Evolutionary conservation across 2,329 filamentous ascomycete genomes (phyloP), one percentile per base, ranked within the genome.

Genomic region (Colletotrichum cordylinicola): DNA sequence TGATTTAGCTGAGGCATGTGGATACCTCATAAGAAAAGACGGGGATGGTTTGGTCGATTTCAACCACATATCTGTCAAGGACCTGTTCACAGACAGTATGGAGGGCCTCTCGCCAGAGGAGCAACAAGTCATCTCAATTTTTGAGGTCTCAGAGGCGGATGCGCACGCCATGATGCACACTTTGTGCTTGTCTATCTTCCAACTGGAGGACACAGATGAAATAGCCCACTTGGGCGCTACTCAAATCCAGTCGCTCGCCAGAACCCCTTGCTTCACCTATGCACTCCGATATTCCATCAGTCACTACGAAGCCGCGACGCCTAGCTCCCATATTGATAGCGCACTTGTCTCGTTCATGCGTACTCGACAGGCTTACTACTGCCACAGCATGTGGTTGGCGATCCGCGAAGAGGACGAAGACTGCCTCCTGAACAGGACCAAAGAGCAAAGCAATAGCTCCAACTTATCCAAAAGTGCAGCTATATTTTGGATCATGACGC

Each of bases 401-500:
- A 43, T 12, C 5, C 18, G 0, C 39, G 0, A 3, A n/a, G n/a
- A 10, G 0, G 6, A n/a, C 8, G 10, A 0, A 43, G 39, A 43
- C 39, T 5, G 2, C 4, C 8, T 5, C 15, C 35, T 37, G 35
- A 6, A 8, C 35, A 16, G 35, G 35, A 16, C 35, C 16, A 43
- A 43, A n/a, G 39, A 43, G 18, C 39, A 43, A 43, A 3, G 2
- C 2, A 10, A 1, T 2, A n/a, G 39, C 16, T 43, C 16, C 16
- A 6, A 6, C 0, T 3, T 2, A 3, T 10, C 8, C 10, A 43
- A n/a, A n/a, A 0, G 39, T 43, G 9, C 18, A 43, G 39, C 39
- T 6, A 8, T 43, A 0, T 43, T 43, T 6, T 9, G 0, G 18
- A 0, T 43, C 0, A 1, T 43, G 2, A 1, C 9, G 0, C 39